Evolutionary conservation across 768 basidiomycete species (phyloP).

Genomic region (Naganishia vishniacii): DNA sequence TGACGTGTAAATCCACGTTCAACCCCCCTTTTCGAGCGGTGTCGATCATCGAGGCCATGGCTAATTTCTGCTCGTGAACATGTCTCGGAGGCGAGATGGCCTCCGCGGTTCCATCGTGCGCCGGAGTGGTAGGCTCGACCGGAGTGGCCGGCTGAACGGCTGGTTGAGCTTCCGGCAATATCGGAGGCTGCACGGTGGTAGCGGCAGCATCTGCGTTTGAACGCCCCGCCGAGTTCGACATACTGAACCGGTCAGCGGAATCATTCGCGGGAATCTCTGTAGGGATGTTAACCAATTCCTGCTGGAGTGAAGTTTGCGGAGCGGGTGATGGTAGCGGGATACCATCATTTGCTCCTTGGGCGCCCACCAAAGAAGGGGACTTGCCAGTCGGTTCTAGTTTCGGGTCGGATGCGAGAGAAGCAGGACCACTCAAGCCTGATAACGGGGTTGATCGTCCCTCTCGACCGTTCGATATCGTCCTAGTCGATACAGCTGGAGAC

Average conservation of each 20-base stretch:
- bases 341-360: background rate
- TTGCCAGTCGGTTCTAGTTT: background rate
- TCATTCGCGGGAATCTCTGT: too few relatives aligned
- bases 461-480: background rate
- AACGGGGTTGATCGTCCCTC: background rate
- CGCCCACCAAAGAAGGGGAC: background rate
- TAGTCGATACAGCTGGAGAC: background rate
- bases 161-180: too few relatives aligned
- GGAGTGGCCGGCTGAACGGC: too few relatives aligned
- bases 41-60: background rate
- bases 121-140: too few relatives aligned
- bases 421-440: background rate
- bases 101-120: background rate
- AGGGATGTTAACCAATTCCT: too few relatives aligned
- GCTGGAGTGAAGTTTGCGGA: too few relatives aligned
- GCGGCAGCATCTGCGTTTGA: too few relatives aligned
- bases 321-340: background rate
- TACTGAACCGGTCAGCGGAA: too few relatives aligned
- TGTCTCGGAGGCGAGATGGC: background rate
- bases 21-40: background rate
- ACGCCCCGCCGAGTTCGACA: too few relatives aligned
- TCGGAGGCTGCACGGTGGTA: too few relatives aligned
- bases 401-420: background rate
- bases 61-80: background rate
- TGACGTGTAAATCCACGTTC: conserved; percentile 60